phyloP scores from a whole-genome alignment of 306 rosid species.

The Casuarina cunninghamiana region DNA sequence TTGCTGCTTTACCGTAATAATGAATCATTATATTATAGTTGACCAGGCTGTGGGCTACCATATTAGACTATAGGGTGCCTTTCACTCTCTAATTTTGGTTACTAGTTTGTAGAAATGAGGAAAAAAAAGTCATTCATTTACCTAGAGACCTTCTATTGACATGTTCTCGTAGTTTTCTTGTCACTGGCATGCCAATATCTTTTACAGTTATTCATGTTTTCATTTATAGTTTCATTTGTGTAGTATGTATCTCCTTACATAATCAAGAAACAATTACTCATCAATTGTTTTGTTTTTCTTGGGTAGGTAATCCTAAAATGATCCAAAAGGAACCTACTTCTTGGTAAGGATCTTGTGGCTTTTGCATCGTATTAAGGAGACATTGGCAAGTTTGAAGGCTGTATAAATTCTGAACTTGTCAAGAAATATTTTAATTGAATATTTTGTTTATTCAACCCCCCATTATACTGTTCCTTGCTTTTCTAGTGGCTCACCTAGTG shows the following conservation, averaged over 20 bases:
- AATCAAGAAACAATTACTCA: neutral
- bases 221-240: neutral
- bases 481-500: neutral
- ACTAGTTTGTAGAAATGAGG: neutral
- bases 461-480: slow-evolving; percentile 18
- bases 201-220: neutral
- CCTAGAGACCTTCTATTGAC: neutral
- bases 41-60: neutral
- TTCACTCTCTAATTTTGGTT: neutral
- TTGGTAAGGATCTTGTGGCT: neutral
- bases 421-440: slow-evolving; percentile 8
- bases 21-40: neutral
- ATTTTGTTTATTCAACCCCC: slow-evolving; percentile 15
- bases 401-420: slow-evolving; percentile 18
- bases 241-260: neutral
- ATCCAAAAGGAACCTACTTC: neutral
- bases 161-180: neutral
- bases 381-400: slow-evolving; percentile 19
- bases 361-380: slow-evolving; percentile 13
- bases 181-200: neutral
- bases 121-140: neutral
- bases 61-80: neutral
- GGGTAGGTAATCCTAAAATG: neutral
- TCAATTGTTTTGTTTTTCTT: neutral
- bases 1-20: neutral